phyloP scores from a whole-genome alignment of 192 early-diverging fungal species.

The Rhizophlyctis rosea region DNA sequence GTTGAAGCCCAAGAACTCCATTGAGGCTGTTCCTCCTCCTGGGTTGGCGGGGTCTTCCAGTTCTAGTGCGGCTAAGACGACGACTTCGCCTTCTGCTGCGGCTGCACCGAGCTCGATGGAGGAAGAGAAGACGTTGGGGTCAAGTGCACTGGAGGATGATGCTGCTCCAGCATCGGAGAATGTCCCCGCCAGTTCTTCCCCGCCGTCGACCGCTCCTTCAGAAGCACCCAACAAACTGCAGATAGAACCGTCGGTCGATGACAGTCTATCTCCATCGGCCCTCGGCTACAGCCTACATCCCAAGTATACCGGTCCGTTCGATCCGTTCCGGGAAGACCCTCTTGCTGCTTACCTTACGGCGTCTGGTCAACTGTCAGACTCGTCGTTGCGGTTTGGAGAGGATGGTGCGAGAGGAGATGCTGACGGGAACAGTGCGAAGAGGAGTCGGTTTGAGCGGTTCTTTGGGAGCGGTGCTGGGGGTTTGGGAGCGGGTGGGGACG shows the following conservation, averaged over 20 bases:
- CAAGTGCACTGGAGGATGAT: slow-evolving; percentile 39
- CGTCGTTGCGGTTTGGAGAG: neutral
- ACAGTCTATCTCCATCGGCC: slow-evolving; percentile 9
- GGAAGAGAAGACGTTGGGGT: slow-evolving; percentile 39
- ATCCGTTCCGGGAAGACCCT: slow-evolving; percentile 47
- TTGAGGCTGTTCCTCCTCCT: slow-evolving; percentile 11
- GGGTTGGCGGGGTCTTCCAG: too few relatives aligned
- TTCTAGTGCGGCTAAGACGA: too few relatives aligned
- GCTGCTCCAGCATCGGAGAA: too few relatives aligned
- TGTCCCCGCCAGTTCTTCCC: too few relatives aligned
- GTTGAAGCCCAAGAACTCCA: slow-evolving; percentile 15
- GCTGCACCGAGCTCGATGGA: too few relatives aligned
- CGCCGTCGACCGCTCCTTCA: too few relatives aligned
- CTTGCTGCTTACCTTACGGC: too few relatives aligned
- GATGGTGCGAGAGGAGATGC: slow-evolving; percentile 2
- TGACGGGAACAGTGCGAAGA: slow-evolving; percentile 8
- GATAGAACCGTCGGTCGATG: slow-evolving; percentile 14
- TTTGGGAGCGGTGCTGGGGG: slow-evolving; percentile 12
- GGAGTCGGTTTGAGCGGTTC: slow-evolving; percentile 27
- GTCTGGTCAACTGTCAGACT: too few relatives aligned
- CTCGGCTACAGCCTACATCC: slow-evolving; percentile 44
- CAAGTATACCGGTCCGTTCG: slow-evolving; percentile 48
- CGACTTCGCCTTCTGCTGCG: too few relatives aligned
- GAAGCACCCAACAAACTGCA: too few relatives aligned
- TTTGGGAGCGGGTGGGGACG: slow-evolving; percentile 5